These are phyloP conservation scores for Cardamine occulta DNA, from an alignment of 345 rosid genomes.

Conservation along the genomic window DNA sequence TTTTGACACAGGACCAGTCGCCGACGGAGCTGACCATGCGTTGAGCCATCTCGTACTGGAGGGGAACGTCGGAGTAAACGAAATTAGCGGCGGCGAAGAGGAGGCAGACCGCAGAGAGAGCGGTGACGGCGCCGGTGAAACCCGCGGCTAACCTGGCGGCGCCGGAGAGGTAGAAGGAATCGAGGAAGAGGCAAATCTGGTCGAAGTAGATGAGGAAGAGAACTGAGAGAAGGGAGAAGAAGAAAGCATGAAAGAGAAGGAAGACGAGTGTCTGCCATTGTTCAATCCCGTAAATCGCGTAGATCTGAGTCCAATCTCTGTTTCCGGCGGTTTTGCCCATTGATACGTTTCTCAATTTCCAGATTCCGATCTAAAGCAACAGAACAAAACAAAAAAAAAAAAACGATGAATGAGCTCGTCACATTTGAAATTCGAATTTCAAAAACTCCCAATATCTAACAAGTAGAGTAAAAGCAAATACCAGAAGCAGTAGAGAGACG, in stretches of 20 bases:
- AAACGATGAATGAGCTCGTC: background rate
- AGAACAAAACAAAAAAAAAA: background rate
- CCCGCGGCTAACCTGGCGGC: conserved; percentile 79
- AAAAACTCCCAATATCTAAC: background rate
- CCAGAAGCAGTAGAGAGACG: conserved; percentile 2
- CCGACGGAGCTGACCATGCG: conserved; percentile 78
- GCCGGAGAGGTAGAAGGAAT: conserved; percentile 50
- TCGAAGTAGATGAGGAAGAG: conserved; percentile 81
- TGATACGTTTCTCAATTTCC: background rate
- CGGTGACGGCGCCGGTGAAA: conserved; percentile 74
- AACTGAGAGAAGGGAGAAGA: conserved; percentile 69
- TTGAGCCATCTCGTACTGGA: conserved; percentile 90
- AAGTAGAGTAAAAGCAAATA: background rate
- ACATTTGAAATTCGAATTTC: conserved; percentile 13
- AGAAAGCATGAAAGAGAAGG: conserved; percentile 69
- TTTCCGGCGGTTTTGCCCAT: conserved; percentile 51
- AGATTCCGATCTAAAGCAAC: conserved; percentile 28
- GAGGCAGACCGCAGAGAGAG: conserved; percentile 80
- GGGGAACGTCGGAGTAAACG: conserved; percentile 78
- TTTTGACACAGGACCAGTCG: conserved; percentile 93
- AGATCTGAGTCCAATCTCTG: conserved; percentile 96
- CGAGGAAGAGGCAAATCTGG: conserved; percentile 60
- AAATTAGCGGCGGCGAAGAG: conserved; percentile 88
- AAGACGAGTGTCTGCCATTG: conserved; percentile 91
- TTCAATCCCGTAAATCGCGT: conserved; percentile 88